Evolutionary conservation across 495 filamentous ascomycete genomes (phyloP).

Genomic region (Extremus antarcticus): DNA sequence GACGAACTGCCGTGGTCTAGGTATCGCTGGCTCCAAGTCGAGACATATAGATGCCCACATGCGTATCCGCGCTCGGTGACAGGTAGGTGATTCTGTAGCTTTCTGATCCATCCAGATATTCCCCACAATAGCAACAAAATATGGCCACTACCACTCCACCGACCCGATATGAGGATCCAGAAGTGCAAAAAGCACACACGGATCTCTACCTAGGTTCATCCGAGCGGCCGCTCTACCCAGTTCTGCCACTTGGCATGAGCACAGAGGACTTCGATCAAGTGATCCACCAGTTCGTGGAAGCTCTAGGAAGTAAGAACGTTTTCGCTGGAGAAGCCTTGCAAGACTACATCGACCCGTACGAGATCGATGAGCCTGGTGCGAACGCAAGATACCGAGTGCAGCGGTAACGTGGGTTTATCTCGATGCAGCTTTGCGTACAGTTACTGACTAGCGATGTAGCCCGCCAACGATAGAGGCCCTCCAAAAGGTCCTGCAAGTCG

Average conservation of each 20-base stretch:
- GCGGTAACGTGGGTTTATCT: constrained; percentile 29
- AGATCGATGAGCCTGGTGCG: constrained; percentile 28
- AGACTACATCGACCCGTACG: constrained; percentile 40
- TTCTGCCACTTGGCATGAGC: constrained; percentile 35
- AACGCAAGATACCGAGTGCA: constrained; percentile 34
- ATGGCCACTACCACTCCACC: background rate
- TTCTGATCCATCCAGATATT: too few relatives aligned
- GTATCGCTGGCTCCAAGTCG: too few relatives aligned
- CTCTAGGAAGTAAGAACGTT: constrained; percentile 30
- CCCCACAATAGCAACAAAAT: too few relatives aligned
- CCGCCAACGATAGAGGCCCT: constrained; percentile 27
- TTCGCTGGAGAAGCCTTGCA: constrained; percentile 28
- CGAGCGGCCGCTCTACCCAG: constrained; percentile 11
- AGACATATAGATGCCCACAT: too few relatives aligned
- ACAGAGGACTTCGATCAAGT: constrained; percentile 27
- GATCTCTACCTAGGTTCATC: constrained; percentile 19
- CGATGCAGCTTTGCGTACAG: too few relatives aligned
- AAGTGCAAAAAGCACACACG: constrained; percentile 17
- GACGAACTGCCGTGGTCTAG: too few relatives aligned
- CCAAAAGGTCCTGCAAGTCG: constrained; percentile 35
- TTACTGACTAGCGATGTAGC: constrained; percentile 12
- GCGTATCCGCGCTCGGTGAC: too few relatives aligned
- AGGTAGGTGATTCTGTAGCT: too few relatives aligned
- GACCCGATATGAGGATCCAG: constrained; percentile 12
- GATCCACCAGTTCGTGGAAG: constrained; percentile 23